A percentile compares a stretch with the other conserved stretches of the same genome.
Conservation (phyloP, 208 protist genomes). For the Trypanosoma melophagium region DNA sequence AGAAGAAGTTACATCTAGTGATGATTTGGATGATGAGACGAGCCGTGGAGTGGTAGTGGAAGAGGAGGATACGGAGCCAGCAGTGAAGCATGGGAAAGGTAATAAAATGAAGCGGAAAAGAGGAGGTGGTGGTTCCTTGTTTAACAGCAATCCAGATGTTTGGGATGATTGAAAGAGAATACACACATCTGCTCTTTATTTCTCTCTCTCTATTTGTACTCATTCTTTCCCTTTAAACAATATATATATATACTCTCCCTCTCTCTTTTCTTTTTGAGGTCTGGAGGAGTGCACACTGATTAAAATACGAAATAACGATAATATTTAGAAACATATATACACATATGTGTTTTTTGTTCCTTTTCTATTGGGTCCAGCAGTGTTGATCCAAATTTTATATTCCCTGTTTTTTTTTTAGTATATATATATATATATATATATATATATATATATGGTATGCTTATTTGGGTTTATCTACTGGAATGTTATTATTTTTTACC, state of each 20-base stretch:
- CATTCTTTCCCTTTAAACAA: background rate
- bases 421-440: too few relatives aligned
- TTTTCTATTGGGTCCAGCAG: too few relatives aligned
- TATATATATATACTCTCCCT: background rate
- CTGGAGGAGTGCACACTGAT: background rate
- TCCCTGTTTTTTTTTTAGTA: background rate
- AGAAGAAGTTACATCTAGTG: slow-evolving; percentile 16
- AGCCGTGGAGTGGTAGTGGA: background rate
- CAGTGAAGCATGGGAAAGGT: background rate
- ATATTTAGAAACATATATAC: too few relatives aligned
- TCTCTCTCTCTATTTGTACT: background rate
- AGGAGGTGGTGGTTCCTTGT: slow-evolving; percentile 30
- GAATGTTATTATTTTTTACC: background rate
- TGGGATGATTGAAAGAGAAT: slow-evolving; percentile 15
- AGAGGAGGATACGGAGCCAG: background rate
- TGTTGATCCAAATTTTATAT: too few relatives aligned
- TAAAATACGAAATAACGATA: too few relatives aligned
- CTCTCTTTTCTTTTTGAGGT: background rate
- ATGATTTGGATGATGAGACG: background rate
- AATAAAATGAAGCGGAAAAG: slow-evolving; percentile 7
- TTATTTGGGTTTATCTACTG: too few relatives aligned
- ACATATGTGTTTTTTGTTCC: too few relatives aligned
- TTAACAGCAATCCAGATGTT: slow-evolving; percentile 30
- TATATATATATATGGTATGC: too few relatives aligned
- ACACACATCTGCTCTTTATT: background rate